Base-by-base conservation (phyloP, 306 rosid genomes). In the Pterocarpus macrocarpus region DNA sequence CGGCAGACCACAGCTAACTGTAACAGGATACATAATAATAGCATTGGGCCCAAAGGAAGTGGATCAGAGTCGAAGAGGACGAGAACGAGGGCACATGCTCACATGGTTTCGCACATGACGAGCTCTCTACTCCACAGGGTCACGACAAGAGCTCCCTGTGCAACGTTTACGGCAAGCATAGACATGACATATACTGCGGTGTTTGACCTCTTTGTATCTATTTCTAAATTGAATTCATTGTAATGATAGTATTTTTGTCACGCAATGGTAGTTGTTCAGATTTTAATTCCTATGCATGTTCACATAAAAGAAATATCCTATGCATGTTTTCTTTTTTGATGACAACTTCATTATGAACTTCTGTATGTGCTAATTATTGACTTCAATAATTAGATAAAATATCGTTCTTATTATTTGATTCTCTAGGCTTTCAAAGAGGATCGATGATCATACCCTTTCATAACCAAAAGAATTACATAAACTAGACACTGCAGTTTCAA, bases 101-200 rank as follows among this genome's bases (percentile, higher is more conserved):
- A 89, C 98, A 91, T 92, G 98, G 92, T 69, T 59, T 76, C 35
- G 91, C 97, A 92, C 97, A 88, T 92, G 92, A 75, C 65, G 72
- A 67, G 35, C 83, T 74, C 85, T 76, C 58, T 49, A 43, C 59
- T 71, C 58, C 53, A 17, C 58, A 65, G 32, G 30, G 79, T 80
- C 63, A 77, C 77, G 92, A 90, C 93, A 89, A 87, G 8, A 80
- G 75, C 39, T 71, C 56, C 17, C 66, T 53, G 47, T 15, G 73
- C 82, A 74, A 73, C 78, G 45, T 68, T 81, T 43, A 68, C 55
- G 77, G n/a, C 22, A 43, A 71, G 5, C 77, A 64, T 72, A 66
- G 14, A 80, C 71, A 73, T 83, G 7, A 74, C 59, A 56, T 82
- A 22, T 45, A 67, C 76, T 84, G 47, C 53, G 2, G 59, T 81